Evolutionary conservation across 2,329 filamentous ascomycete species (phyloP), one percentile per base, ranked within the genome.

Genomic region (Xylogone sp.): DNA sequence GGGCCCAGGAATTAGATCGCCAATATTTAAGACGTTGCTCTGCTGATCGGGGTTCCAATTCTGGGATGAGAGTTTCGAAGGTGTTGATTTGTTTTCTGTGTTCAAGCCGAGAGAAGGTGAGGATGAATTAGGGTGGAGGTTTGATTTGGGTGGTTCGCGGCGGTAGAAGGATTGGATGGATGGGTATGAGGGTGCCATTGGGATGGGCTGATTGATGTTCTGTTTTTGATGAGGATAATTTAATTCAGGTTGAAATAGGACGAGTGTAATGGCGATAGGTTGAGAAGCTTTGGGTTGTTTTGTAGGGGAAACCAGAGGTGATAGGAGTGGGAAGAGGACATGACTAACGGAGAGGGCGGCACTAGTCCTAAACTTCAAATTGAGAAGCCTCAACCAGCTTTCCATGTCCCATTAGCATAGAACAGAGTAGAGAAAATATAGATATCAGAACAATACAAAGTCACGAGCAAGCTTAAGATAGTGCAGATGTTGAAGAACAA

Each of bases 1-100:
- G 0, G 76, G 76, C 0, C 81, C 81, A 2, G 75, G 68, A 31
- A 75, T 56, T 1, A 85, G 67, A 3, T 73, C 62, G 6, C 65
- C 69, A 27, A 84, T 78, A 3, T 69, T 62, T 1, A 69, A 62
- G 52, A 76, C 70, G 51, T 77, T 69, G 51, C 82, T 82, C 7
- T 70, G 64, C 13, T 71, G 66, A 2, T 66, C 61, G 0, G 77
- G 77, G 20, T 69, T 62, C 69, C 71, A 74, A 5, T 61, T 55
- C 3, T 66, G 59, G 12, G 65, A 65, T 16, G 69, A 58, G 1
- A 73, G 73, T 21, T 73, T 64, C 16, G 70, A 52, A 2, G 65
- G 65, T 19, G 66, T 65, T 16, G 70, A 65, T 1, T 77, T 54
- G 56, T 81, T 77, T 18, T 68, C 66, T 13, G 68, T 55, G 2